Evolutionary conservation across 2,329 filamentous ascomycete genomes (phyloP).

Genomic region (Geoglossum cookeanum): DNA sequence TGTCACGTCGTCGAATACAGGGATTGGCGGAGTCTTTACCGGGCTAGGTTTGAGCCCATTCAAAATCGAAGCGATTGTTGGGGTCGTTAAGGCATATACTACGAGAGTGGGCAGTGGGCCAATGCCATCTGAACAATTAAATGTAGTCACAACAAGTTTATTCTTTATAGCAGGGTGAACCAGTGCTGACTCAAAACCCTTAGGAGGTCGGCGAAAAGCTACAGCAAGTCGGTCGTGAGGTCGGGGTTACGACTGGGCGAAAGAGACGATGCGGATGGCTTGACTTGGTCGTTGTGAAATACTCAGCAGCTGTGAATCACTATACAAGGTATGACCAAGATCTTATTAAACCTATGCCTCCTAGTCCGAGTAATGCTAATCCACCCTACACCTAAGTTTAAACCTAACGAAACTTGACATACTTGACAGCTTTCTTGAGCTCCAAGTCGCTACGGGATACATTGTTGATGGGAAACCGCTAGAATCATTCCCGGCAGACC

Average conservation of each 20-base stretch:
- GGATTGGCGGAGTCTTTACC: slow-evolving; percentile 41
- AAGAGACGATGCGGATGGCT: slow-evolving; percentile 44
- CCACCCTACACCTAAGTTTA: slow-evolving; percentile 16
- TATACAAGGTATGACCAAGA: slow-evolving; percentile 29
- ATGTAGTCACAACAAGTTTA: slow-evolving; percentile 15
- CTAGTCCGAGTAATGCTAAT: not conserved
- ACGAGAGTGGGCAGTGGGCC: slow-evolving; percentile 42
- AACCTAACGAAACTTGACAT: slow-evolving; percentile 48
- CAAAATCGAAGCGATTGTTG: slow-evolving; percentile 41
- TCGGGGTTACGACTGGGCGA: slow-evolving; percentile 33
- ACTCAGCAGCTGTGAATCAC: slow-evolving; percentile 43
- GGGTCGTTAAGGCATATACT: slow-evolving; percentile 50
- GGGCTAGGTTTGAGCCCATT: slow-evolving; percentile 41
- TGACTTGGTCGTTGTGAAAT: slow-evolving; percentile 50
- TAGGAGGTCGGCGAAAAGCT: slow-evolving; percentile 26
- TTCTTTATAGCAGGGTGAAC: slow-evolving; percentile 24
- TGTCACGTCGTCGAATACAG: slow-evolving; percentile 41
- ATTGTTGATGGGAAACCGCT: slow-evolving; percentile 33
- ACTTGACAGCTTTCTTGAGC: slow-evolving; percentile 51
- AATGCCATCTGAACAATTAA: slow-evolving; percentile 47
- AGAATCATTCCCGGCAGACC: slow-evolving; percentile 45
- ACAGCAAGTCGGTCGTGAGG: slow-evolving; percentile 29
- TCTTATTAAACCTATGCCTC: not conserved
- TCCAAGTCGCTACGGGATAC: slow-evolving; percentile 61
- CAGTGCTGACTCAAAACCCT: not conserved